A percentile compares a stretch with the other conserved stretches of the same genome.
phyloP scores from a whole-genome alignment of 805 yeast species.

The Cyberlindnera mrakii region DNA sequence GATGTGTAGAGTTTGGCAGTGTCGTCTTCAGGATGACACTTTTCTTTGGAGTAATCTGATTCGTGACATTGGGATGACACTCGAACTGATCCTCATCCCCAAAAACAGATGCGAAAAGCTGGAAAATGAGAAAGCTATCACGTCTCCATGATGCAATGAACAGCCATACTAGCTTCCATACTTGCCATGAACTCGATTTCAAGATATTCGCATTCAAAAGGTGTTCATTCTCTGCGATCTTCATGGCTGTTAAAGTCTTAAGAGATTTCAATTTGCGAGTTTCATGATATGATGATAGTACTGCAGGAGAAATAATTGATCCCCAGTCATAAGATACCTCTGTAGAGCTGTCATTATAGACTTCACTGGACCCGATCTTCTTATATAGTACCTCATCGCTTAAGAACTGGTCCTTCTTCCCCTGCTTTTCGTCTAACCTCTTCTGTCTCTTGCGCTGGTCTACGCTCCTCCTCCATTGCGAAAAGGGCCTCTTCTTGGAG shows the following conservation, averaged over 20 bases:
- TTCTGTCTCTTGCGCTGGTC: background rate
- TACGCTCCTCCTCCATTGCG: constrained; percentile 1
- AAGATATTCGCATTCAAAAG: constrained; percentile 20
- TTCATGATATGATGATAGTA: constrained; percentile 5
- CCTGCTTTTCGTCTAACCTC: background rate
- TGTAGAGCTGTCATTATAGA: constrained; percentile 13
- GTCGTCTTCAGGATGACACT: constrained; percentile 13
- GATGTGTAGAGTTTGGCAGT: constrained; percentile 19
- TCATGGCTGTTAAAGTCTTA: constrained; percentile 20
- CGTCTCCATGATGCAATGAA: constrained; percentile 22
- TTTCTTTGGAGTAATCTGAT: constrained; percentile 11
- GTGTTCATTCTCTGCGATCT: constrained; percentile 22
- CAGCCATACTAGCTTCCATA: constrained; percentile 31
- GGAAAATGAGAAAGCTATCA: constrained; percentile 27
- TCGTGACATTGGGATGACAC: constrained; percentile 13
- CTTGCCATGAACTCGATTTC: constrained; percentile 15
- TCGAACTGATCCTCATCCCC: constrained; percentile 8
- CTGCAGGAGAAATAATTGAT: constrained; percentile 6
- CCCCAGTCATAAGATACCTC: constrained; percentile 17
- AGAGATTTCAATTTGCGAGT: constrained; percentile 13
- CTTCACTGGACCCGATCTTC: constrained; percentile 17
- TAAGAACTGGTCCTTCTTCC: background rate
- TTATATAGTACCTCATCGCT: constrained; percentile 10
- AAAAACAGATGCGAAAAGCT: constrained; percentile 24
- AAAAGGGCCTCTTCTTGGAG: background rate